Conservation (phyloP, 2,329 filamentous ascomycete species). For the Tolypocladium guangdongense region DNA sequence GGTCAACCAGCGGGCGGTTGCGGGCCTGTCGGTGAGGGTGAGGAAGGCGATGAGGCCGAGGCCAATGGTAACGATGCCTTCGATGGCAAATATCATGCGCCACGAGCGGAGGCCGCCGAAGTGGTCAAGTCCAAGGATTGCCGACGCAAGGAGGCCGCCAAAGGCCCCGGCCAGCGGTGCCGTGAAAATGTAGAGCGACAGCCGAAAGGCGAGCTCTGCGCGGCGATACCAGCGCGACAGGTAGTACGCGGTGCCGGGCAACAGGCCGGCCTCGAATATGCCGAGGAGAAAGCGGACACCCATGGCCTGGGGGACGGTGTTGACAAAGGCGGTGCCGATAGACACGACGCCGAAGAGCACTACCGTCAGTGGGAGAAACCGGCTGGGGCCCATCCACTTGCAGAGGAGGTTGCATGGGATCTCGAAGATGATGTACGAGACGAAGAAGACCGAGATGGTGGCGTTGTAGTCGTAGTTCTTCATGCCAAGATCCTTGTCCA, state of each 20-base stretch:
- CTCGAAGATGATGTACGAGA: slow-evolving; percentile 63
- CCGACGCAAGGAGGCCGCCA: slow-evolving; percentile 54
- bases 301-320: slow-evolving; percentile 36
- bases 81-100: slow-evolving; percentile 62
- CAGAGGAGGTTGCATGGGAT: slow-evolving; percentile 58
- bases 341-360: slow-evolving; percentile 54
- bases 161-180: slow-evolving; percentile 61
- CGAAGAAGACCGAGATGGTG: slow-evolving; percentile 58
- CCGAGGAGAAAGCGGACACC: slow-evolving; percentile 58
- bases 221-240: slow-evolving; percentile 62
- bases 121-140: slow-evolving; percentile 48
- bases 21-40: slow-evolving; percentile 58
- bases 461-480: slow-evolving; percentile 57
- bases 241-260: slow-evolving; percentile 67
- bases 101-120: slow-evolving; percentile 47
- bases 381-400: slow-evolving; percentile 62
- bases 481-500: slow-evolving; percentile 51
- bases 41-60: slow-evolving; percentile 50
- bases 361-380: slow-evolving; percentile 54
- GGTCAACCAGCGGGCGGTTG: slow-evolving; percentile 54
- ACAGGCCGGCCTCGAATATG: slow-evolving; percentile 62
- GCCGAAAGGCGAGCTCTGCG: slow-evolving; percentile 54
- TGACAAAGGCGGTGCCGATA: slow-evolving; percentile 54
- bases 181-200: slow-evolving; percentile 61
- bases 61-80: slow-evolving; percentile 47